These are phyloP conservation scores for Suillus bovinus DNA, from an alignment of 768 basidiomycete species.

Conservation along the genomic window DNA sequence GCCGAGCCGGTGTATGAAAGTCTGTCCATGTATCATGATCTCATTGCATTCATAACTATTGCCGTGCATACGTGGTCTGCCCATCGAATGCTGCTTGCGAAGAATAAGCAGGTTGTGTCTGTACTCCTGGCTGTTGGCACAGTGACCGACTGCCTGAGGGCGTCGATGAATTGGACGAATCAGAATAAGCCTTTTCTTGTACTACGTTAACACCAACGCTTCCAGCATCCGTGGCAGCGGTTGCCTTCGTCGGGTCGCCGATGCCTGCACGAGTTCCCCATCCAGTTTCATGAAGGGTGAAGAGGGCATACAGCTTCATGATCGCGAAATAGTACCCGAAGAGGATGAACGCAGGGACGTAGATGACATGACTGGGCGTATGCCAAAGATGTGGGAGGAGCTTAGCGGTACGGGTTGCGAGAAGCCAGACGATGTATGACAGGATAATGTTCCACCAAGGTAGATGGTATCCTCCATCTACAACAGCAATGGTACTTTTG, in stretches of 20 bases:
- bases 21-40: not conserved
- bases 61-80: conserved; percentile 11
- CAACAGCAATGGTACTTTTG: conserved; percentile 71
- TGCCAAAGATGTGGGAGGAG: conserved; percentile 80
- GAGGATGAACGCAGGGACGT: conserved; percentile 83
- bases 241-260: conserved; percentile 78
- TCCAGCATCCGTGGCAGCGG: conserved; percentile 58
- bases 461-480: conserved; percentile 74
- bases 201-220: conserved; percentile 8
- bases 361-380: conserved; percentile 71
- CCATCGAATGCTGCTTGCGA: conserved; percentile 8
- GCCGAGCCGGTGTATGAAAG: not conserved
- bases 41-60: conserved; percentile 2
- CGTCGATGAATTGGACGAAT: conserved; percentile 1
- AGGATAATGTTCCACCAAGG: conserved; percentile 81
- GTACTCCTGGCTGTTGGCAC: conserved; percentile 1
- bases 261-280: conserved; percentile 97
- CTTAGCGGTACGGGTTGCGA: conserved; percentile 74
- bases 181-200: conserved; percentile 25
- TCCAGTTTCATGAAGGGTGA: conserved; percentile 91
- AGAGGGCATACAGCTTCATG: conserved; percentile 92
- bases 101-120: conserved; percentile 12
- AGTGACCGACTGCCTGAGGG: not conserved
- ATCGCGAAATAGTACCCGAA: conserved; percentile 95
- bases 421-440: conserved; percentile 70